phyloP scores from a whole-genome alignment of 2,329 filamentous ascomycete genomes.

The Alternaria triticimaculans region DNA sequence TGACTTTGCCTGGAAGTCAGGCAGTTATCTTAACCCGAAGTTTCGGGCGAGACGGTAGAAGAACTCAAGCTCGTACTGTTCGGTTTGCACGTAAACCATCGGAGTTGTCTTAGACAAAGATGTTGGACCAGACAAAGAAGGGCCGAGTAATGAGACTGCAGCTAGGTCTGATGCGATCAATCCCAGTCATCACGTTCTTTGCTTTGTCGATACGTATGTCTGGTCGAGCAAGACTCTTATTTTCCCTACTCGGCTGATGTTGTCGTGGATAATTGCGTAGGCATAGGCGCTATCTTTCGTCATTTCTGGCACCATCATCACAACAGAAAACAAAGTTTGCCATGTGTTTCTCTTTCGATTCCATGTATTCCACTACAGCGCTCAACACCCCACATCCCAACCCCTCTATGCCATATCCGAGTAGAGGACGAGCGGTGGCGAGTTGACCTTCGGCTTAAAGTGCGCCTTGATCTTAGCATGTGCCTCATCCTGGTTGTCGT shows the following conservation, averaged over 20 bases:
- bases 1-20: too few species aligned
- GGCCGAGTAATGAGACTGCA: background rate
- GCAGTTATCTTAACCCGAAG: background rate
- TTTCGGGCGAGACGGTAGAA: background rate
- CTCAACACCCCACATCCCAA: background rate
- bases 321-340: too few species aligned
- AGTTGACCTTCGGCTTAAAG: constrained; percentile 35
- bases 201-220: background rate
- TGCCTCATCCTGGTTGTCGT: constrained; percentile 45
- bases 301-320: background rate
- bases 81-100: too few species aligned
- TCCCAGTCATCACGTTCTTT: background rate
- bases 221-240: background rate
- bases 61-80: too few species aligned
- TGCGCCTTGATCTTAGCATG: constrained; percentile 59
- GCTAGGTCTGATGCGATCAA: too few species aligned
- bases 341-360: background rate
- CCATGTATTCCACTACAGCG: background rate
- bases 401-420: constrained; percentile 23
- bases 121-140: background rate
- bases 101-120: background rate
- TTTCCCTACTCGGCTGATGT: background rate
- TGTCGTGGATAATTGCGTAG: background rate
- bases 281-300: background rate
- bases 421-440: constrained; percentile 37